phyloP scores from a whole-genome alignment of 1,284 basidiomycete genomes.

The Moesziomyces parantarcticus region DNA sequence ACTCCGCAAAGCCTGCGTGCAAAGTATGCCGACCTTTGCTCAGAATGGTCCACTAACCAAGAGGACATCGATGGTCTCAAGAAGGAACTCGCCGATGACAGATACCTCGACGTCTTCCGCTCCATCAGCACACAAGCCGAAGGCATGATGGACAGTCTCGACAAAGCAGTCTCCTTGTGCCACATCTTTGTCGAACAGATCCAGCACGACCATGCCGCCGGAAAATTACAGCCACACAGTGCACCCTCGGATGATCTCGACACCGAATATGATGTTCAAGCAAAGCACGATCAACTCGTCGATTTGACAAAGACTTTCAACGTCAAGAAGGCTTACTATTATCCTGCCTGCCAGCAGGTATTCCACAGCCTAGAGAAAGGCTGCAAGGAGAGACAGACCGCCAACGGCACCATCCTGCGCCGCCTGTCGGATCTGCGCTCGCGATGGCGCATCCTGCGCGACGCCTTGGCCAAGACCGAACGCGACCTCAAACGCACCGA shows the following conservation, averaged over 20 bases:
- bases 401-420: slow-evolving; percentile 91
- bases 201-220: slow-evolving; percentile 28
- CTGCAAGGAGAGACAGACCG: slow-evolving; percentile 86
- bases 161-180: slow-evolving; percentile 86
- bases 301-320: slow-evolving; percentile 44
- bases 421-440: slow-evolving; percentile 85
- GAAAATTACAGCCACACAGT: slow-evolving; percentile 16
- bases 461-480: slow-evolving; percentile 80
- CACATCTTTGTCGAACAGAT: slow-evolving; percentile 72
- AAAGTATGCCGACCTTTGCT: slow-evolving; percentile 45
- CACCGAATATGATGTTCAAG: slow-evolving; percentile 26
- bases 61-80: slow-evolving; percentile 82
- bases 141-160: slow-evolving; percentile 93
- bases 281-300: slow-evolving; percentile 45
- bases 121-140: slow-evolving; percentile 91
- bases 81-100: slow-evolving; percentile 93
- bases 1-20: slow-evolving; percentile 16
- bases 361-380: slow-evolving; percentile 92
- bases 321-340: slow-evolving; percentile 77
- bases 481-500: slow-evolving; percentile 81
- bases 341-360: slow-evolving; percentile 89
- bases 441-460: slow-evolving; percentile 81
- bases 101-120: slow-evolving; percentile 92
- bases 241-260: slow-evolving; percentile 33
- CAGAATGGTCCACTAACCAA: slow-evolving; percentile 83